phyloP scores from a whole-genome alignment of 2,329 filamentous ascomycete species.

The Curvularia spicifera region DNA sequence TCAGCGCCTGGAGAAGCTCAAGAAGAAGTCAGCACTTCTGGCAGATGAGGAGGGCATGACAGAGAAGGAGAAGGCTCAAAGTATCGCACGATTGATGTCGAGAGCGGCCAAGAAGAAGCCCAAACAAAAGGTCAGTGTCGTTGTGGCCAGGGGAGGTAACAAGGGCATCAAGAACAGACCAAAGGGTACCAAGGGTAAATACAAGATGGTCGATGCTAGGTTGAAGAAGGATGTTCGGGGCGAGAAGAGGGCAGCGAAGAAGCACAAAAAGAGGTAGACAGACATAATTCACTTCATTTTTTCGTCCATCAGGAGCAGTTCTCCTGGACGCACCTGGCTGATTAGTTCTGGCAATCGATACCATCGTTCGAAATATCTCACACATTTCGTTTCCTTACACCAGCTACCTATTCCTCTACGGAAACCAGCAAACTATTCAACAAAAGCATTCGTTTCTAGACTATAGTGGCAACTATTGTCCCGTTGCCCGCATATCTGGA shows the following conservation, averaged over 20 bases:
- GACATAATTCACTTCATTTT: background rate
- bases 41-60: conserved; percentile 90
- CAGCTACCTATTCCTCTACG: too few species aligned
- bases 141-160: conserved; percentile 86
- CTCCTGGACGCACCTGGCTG: background rate
- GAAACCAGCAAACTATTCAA: background rate
- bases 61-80: conserved; percentile 92
- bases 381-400: background rate
- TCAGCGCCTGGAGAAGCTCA: conserved; percentile 88
- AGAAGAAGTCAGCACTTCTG: conserved; percentile 93
- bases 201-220: conserved; percentile 94
- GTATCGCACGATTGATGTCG: conserved; percentile 80
- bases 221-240: conserved; percentile 96
- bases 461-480: background rate
- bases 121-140: conserved; percentile 80
- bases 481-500: background rate
- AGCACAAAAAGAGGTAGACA: conserved; percentile 59
- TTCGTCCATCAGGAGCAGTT: background rate
- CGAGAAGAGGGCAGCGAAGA: conserved; percentile 80
- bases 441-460: background rate
- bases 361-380: background rate
- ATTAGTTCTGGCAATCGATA: background rate
- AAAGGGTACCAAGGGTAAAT: conserved; percentile 90
- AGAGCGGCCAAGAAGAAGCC: conserved; percentile 86
- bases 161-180: conserved; percentile 85